Conservation (phyloP, 2,329 filamentous ascomycete species). For the Penicillium sp. region DNA sequence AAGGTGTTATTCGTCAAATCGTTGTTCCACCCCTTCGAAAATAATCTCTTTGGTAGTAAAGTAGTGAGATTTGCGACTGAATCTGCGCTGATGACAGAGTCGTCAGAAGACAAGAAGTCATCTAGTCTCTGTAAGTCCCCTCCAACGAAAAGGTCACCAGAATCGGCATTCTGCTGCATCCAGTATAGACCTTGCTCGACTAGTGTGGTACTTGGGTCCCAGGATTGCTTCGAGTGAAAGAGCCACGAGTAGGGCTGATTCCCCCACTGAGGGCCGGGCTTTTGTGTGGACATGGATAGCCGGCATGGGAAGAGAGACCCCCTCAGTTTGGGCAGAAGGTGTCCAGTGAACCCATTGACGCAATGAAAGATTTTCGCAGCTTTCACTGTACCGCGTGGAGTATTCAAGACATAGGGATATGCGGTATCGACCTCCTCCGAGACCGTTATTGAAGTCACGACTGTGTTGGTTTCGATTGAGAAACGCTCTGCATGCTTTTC, state of each 20-base stretch:
- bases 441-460: conserved; percentile 17
- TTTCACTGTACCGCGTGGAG: conserved; percentile 48
- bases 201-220: conserved; percentile 50
- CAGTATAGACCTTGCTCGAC: conserved; percentile 26
- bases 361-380: conserved; percentile 56
- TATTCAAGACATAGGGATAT: conserved; percentile 46
- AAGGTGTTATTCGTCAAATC: neutral
- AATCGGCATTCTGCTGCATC: conserved; percentile 22
- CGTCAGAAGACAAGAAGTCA: conserved; percentile 17
- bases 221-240: conserved; percentile 44
- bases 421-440: neutral
- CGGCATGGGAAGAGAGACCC: conserved; percentile 43
- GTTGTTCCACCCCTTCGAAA: neutral
- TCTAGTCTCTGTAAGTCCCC: conserved; percentile 16
- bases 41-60: neutral
- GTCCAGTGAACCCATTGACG: conserved; percentile 3
- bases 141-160: conserved; percentile 23
- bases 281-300: conserved; percentile 43
- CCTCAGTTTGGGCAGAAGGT: conserved; percentile 45
- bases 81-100: conserved; percentile 10
- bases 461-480: conserved; percentile 27
- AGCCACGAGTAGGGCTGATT: conserved; percentile 23
- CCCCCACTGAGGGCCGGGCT: conserved; percentile 16
- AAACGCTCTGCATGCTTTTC: conserved; percentile 13
- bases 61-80: conserved; percentile 1